Conservation (phyloP, 495 filamentous ascomycete genomes). For the Bathelium albidoporum region DNA sequence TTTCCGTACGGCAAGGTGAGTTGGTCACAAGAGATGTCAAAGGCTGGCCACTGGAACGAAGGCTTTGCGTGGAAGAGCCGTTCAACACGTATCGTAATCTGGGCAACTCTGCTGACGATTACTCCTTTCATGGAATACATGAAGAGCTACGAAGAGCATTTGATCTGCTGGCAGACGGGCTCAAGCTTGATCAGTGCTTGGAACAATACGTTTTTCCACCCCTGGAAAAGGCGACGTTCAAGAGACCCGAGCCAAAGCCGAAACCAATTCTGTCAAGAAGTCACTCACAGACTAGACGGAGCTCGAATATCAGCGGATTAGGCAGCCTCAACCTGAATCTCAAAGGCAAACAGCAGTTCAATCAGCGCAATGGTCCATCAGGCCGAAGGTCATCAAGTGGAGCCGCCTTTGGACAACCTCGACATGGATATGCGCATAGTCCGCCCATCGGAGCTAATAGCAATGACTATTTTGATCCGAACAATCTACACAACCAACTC, state of each 20-base stretch:
- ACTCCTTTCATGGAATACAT: slow-evolving; percentile 82
- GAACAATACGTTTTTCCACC: slow-evolving; percentile 75
- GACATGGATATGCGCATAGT: slow-evolving; percentile 22
- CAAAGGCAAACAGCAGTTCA: slow-evolving; percentile 15
- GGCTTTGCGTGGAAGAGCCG: slow-evolving; percentile 90
- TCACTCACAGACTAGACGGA: slow-evolving; percentile 38
- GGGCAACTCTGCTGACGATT: slow-evolving; percentile 93
- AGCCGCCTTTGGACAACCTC: slow-evolving; percentile 25
- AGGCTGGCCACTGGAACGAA: slow-evolving; percentile 58
- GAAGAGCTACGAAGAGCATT: slow-evolving; percentile 82
- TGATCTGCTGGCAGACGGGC: slow-evolving; percentile 56
- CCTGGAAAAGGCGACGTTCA: slow-evolving; percentile 67
- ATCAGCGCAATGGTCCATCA: slow-evolving; percentile 31
- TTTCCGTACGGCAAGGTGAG: slow-evolving; percentile 80
- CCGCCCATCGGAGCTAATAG: slow-evolving; percentile 17
- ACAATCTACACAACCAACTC: slow-evolving; percentile 45
- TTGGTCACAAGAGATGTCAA: slow-evolving; percentile 79
- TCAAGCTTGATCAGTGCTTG: slow-evolving; percentile 68
- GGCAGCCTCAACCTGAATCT: slow-evolving; percentile 35
- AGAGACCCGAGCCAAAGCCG: slow-evolving; percentile 56
- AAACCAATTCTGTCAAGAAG: slow-evolving; percentile 49
- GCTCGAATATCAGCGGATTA: slow-evolving; percentile 39
- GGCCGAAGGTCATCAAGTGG: slow-evolving; percentile 29
- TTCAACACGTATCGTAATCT: slow-evolving; percentile 92
- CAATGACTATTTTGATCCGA: slow-evolving; percentile 24